These are phyloP conservation scores for Helotiales sp. DNA, from an alignment of 2,329 filamentous ascomycete species.

Conservation along the genomic window DNA sequence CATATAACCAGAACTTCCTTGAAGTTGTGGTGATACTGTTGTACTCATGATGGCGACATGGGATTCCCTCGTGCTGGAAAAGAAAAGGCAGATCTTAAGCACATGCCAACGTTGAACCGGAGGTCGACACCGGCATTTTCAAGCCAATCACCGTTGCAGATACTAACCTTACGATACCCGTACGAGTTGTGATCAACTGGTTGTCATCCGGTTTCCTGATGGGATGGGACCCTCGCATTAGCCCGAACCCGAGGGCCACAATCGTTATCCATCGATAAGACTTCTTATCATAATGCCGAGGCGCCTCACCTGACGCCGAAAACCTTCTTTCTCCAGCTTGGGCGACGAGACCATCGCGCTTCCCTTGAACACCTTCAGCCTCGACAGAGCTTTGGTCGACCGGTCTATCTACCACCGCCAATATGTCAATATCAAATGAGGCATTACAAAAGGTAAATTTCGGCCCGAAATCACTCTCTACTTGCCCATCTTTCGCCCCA, in stretches of 20 bases:
- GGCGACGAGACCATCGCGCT: not conserved
- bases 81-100: not conserved
- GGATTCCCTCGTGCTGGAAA: too few relatives aligned
- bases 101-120: not conserved
- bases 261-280: not conserved
- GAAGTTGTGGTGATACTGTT: too few relatives aligned
- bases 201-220: not conserved
- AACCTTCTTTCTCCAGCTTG: not conserved
- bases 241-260: not conserved
- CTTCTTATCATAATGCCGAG: not conserved
- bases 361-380: not conserved
- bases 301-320: not conserved
- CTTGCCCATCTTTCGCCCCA: not conserved
- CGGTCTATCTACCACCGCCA: constrained; percentile 26
- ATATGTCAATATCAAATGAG: constrained; percentile 92
- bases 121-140: not conserved
- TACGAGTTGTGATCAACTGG: not conserved
- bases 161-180: too few relatives aligned
- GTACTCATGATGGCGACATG: too few relatives aligned
- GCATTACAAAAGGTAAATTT: constrained; percentile 80
- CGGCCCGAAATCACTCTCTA: not conserved
- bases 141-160: not conserved
- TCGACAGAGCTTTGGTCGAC: not conserved
- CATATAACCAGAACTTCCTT: too few relatives aligned
- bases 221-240: not conserved